Evolutionary conservation across 1,284 basidiomycete genomes (phyloP).

Genomic region (Ceratobasidium sp.): DNA sequence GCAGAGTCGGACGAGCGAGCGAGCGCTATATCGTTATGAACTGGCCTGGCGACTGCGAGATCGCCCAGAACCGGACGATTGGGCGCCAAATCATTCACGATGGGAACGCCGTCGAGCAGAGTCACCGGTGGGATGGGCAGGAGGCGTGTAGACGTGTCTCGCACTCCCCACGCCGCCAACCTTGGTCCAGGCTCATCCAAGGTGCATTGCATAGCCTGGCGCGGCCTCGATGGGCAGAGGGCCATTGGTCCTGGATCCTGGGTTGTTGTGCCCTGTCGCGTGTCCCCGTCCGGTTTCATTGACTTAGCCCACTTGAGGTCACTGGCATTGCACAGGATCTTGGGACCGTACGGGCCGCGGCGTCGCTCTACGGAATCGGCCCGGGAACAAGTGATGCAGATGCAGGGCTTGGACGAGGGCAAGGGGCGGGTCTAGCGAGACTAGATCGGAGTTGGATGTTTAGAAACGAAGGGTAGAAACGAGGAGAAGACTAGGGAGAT

Average conservation of each 20-base stretch:
- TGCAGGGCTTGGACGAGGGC: slow-evolving; percentile 39
- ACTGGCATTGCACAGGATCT: slow-evolving; percentile 42
- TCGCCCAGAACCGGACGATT: slow-evolving; percentile 16
- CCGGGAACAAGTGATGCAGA: slow-evolving; percentile 38
- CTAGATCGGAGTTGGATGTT: slow-evolving; percentile 27
- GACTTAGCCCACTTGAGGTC: slow-evolving; percentile 41
- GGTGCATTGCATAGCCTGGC: slow-evolving; percentile 10
- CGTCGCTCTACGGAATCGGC: slow-evolving; percentile 37
- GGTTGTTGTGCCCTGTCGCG: not conserved
- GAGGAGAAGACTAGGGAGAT: not conserved
- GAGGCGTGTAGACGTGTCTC: slow-evolving; percentile 2
- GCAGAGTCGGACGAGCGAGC: not conserved
- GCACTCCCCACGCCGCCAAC: slow-evolving; percentile 28
- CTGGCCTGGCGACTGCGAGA: not conserved
- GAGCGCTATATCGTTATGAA: slow-evolving; percentile 23
- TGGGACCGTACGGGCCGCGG: slow-evolving; percentile 41
- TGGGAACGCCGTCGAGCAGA: slow-evolving; percentile 25
- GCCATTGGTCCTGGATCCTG: not conserved
- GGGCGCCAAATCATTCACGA: slow-evolving; percentile 33
- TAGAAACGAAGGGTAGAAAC: not conserved
- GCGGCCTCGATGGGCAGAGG: slow-evolving; percentile 13
- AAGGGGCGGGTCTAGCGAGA: slow-evolving; percentile 39
- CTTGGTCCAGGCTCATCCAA: not conserved
- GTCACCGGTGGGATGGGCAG: not conserved
- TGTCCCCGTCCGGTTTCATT: slow-evolving; percentile 24